These are phyloP conservation scores for Lactarius akahatsu DNA, from an alignment of 768 basidiomycete species.

Conservation along the genomic window DNA sequence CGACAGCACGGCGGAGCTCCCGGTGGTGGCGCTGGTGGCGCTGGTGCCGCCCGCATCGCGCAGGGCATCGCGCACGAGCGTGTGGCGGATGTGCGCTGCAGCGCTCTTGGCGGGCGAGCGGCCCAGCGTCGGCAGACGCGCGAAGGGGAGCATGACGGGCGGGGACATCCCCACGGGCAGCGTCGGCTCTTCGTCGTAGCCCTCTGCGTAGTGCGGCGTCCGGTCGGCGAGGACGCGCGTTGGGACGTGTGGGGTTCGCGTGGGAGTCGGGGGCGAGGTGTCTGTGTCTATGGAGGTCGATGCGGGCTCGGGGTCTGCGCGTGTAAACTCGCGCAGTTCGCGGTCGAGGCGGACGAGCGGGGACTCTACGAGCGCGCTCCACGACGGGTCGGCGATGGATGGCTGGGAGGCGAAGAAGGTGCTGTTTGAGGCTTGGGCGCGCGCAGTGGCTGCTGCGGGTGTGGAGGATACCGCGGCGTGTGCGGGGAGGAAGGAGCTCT, in stretches of 20 bases:
- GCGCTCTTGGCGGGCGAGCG: constrained; percentile 74
- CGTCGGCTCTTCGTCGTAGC: constrained; percentile 48
- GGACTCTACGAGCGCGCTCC: constrained; percentile 72
- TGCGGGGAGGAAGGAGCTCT: constrained; percentile 72
- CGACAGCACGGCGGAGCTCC: constrained; percentile 57
- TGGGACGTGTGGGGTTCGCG: constrained; percentile 61
- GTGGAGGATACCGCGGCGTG: constrained; percentile 78
- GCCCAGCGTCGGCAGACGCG: constrained; percentile 40
- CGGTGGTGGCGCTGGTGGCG: not conserved
- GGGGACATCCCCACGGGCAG: constrained; percentile 59
- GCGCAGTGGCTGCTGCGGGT: constrained; percentile 47
- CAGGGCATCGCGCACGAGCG: constrained; percentile 51
- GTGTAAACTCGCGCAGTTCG: constrained; percentile 56
- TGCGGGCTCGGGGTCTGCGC: constrained; percentile 39
- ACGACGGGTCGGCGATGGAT: constrained; percentile 47
- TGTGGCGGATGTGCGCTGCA: constrained; percentile 63
- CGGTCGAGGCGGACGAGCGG: constrained; percentile 67
- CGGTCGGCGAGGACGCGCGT: constrained; percentile 46
- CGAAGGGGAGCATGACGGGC: constrained; percentile 45
- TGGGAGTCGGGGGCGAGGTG: constrained; percentile 50
- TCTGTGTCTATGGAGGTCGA: constrained; percentile 15
- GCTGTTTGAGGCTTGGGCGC: constrained; percentile 4
- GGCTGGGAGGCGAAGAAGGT: constrained; percentile 11
- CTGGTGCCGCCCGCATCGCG: constrained; percentile 19
- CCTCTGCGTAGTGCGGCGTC: constrained; percentile 41